These are phyloP conservation scores for Sporothrix humicola DNA, from an alignment of 2,329 filamentous ascomycete species.

Conservation along the genomic window DNA sequence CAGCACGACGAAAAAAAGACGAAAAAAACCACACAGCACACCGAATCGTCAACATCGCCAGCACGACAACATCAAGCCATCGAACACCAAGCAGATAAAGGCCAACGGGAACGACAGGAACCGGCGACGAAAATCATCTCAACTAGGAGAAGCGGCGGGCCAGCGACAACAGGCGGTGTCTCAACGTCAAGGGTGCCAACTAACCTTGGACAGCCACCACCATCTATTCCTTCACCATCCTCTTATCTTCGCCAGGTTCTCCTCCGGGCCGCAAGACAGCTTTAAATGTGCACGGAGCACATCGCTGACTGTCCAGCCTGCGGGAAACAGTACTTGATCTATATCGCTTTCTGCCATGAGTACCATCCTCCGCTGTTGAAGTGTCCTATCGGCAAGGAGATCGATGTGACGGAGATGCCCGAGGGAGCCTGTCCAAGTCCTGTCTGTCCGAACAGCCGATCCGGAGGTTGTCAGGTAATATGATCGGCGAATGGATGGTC, in stretches of 20 bases:
- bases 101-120: too few species aligned
- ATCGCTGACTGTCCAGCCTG: slow-evolving; percentile 63
- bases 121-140: too few species aligned
- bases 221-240: not conserved
- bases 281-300: slow-evolving; percentile 66
- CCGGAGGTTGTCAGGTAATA: slow-evolving; percentile 61
- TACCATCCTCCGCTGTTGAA: slow-evolving; percentile 56
- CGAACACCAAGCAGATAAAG: not conserved
- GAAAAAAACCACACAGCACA: not conserved
- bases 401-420: slow-evolving; percentile 54
- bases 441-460: slow-evolving; percentile 63
- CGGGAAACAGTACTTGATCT: slow-evolving; percentile 64
- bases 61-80: not conserved
- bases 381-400: slow-evolving; percentile 54
- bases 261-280: not conserved
- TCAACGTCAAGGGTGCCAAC: not conserved
- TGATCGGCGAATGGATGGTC: slow-evolving; percentile 44
- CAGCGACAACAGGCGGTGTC: too few species aligned
- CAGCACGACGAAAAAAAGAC: slow-evolving; percentile 9
- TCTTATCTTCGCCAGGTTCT: not conserved
- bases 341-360: slow-evolving; percentile 61
- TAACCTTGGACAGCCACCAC: not conserved
- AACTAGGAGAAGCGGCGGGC: too few species aligned
- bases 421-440: slow-evolving; percentile 63
- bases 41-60: not conserved